Conservation (phyloP, 163 green algal genomes). For the Scenedesmus sp. region DNA sequence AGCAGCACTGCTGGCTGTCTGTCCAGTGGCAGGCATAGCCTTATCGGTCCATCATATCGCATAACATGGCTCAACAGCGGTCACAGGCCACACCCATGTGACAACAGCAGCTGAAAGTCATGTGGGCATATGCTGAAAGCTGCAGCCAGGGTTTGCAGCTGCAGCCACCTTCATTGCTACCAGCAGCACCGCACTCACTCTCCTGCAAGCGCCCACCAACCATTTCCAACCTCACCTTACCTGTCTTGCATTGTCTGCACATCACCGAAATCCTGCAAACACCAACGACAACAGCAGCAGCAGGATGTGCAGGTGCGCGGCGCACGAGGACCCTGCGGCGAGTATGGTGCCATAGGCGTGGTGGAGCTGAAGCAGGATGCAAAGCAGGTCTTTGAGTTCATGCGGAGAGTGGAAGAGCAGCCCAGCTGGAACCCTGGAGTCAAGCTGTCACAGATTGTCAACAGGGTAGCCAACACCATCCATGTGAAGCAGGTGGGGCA, state of each 20-base stretch:
- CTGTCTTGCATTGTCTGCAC: neutral
- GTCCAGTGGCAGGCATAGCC: neutral
- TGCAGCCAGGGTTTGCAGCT: neutral
- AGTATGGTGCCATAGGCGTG: slow-evolving; percentile 43
- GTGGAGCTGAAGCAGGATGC: slow-evolving; percentile 33
- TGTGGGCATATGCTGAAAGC: neutral
- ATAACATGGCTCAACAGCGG: no score
- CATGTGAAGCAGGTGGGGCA: slow-evolving; percentile 29
- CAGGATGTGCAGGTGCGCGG: slow-evolving; percentile 20
- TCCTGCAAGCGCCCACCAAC: neutral
- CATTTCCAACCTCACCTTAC: no score
- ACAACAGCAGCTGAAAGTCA: neutral
- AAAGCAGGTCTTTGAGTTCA: slow-evolving; percentile 29
- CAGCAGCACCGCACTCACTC: neutral
- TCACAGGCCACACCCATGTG: neutral
- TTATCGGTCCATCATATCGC: no score
- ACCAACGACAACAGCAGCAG: neutral
- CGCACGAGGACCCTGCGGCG: slow-evolving; percentile 26
- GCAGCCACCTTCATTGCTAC: neutral
- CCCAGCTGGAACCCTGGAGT: slow-evolving; percentile 44
- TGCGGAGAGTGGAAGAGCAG: slow-evolving; percentile 35
- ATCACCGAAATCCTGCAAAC: neutral
- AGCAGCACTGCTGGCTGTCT: neutral
- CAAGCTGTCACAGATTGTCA: slow-evolving; percentile 35
- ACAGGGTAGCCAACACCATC: slow-evolving; percentile 16